phyloP scores from a whole-genome alignment of 1,139 yeast genomes.

The Meyerozyma smithsonii region DNA sequence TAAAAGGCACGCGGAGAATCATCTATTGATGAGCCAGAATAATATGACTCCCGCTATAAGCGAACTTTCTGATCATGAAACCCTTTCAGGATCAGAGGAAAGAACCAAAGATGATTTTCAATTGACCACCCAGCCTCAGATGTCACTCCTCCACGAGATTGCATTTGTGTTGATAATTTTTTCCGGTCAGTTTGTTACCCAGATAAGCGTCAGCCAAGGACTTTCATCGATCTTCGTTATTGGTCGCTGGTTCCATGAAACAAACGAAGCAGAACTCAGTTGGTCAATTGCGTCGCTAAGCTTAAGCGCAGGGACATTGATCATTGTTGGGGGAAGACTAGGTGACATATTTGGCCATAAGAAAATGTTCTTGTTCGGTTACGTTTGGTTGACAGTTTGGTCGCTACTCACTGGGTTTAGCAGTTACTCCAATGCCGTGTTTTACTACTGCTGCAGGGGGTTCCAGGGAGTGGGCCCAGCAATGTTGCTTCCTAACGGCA shows the following conservation, averaged over 20 bases:
- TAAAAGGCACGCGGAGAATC: too few relatives aligned
- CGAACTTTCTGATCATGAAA: neutral
- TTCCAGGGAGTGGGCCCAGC: conserved; percentile 14
- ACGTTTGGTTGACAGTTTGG: conserved; percentile 11
- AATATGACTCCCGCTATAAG: neutral
- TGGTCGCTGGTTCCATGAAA: neutral
- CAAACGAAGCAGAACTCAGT: neutral
- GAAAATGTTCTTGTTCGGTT: conserved; percentile 10
- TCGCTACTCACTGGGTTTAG: conserved; percentile 9
- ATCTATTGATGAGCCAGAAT: too few relatives aligned
- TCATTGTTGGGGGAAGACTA: conserved; percentile 11
- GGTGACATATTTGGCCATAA: conserved; percentile 12
- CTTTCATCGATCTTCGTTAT: neutral
- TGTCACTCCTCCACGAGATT: neutral
- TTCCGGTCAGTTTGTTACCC: neutral
- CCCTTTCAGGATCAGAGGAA: neutral
- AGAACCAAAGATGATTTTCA: too few relatives aligned
- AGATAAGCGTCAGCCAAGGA: neutral
- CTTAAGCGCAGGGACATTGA: conserved; percentile 8
- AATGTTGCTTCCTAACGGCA: conserved; percentile 47
- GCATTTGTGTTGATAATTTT: neutral
- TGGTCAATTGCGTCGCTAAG: neutral
- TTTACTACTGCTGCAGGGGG: conserved; percentile 12
- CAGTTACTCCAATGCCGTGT: conserved; percentile 8
- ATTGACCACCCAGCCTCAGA: neutral